Conservation (phyloP, 331 rosid species). For the Malus hybrid region DNA sequence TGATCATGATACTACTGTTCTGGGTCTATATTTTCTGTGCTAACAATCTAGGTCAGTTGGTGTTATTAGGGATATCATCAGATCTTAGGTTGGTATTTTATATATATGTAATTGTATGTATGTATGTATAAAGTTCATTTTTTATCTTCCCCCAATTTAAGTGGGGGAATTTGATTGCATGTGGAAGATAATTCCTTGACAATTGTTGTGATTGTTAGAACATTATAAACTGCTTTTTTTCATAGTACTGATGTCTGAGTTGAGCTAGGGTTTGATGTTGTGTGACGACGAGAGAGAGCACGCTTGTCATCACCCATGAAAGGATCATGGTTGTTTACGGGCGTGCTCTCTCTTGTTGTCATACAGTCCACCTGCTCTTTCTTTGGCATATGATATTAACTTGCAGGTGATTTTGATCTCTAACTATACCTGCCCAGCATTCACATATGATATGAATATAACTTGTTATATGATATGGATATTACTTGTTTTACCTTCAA, state of each 20-base stretch:
- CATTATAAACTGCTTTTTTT: neutral
- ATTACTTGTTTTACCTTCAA: neutral
- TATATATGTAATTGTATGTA: neutral
- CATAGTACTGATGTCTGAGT: neutral
- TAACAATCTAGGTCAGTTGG: neutral
- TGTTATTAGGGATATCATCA: neutral
- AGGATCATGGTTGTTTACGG: conserved; percentile 4
- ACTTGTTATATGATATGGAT: neutral
- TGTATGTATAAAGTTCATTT: neutral
- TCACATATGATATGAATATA: neutral
- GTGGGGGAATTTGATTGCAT: neutral
- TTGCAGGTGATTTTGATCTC: neutral
- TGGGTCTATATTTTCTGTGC: neutral
- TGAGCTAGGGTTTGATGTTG: neutral
- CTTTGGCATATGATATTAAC: neutral
- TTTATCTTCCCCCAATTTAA: neutral
- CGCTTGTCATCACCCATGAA: conserved; percentile 16
- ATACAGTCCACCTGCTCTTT: neutral
- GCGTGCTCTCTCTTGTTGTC: conserved; percentile 20
- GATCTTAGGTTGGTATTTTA: neutral
- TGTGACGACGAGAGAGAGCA: conserved; percentile 12
- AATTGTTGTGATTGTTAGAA: neutral
- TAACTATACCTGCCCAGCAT: neutral
- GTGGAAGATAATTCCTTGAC: neutral
- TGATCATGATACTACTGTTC: neutral